These are phyloP conservation scores for Phytophthora crassamura DNA, from an alignment of 352 stramenopile genomes.

Conservation along the genomic window DNA sequence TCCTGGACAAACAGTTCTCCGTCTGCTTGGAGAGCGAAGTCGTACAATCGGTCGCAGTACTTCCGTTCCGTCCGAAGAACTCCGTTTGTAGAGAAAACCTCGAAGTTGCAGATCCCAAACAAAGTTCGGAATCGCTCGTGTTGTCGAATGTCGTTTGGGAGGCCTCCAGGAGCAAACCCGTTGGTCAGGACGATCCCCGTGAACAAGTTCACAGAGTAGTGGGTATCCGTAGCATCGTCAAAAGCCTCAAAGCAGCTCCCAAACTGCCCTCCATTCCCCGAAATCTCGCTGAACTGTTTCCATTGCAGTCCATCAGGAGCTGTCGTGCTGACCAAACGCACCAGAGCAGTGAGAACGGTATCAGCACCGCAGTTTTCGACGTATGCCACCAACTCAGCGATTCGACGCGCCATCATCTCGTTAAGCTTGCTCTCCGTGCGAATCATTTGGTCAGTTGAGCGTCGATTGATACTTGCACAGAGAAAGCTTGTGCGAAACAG, in stretches of 20 bases:
- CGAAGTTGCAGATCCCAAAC: constrained; percentile 61
- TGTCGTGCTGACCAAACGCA: constrained; percentile 35
- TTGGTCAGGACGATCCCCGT: constrained; percentile 50
- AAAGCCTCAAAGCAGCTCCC: constrained; percentile 43
- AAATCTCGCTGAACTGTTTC: constrained; percentile 18
- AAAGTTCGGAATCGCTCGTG: constrained; percentile 42
- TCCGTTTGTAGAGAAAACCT: constrained; percentile 42
- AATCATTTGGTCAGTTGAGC: constrained; percentile 27
- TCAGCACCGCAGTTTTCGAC: constrained; percentile 6
- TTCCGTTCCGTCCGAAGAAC: constrained; percentile 40
- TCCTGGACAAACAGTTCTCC: constrained; percentile 48
- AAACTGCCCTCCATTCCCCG: neutral
- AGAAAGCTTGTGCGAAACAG: constrained; percentile 48
- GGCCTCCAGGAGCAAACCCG: constrained; percentile 41
- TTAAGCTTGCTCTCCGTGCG: constrained; percentile 31
- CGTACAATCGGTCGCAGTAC: constrained; percentile 40
- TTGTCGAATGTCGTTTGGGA: constrained; percentile 45
- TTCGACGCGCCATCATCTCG: constrained; percentile 45
- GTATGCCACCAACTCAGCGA: constrained; percentile 23
- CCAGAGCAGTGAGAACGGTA: constrained; percentile 23
- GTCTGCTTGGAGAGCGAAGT: constrained; percentile 37
- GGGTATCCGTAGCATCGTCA: constrained; percentile 16
- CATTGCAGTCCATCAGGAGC: constrained; percentile 32
- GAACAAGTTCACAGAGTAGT: constrained; percentile 64
- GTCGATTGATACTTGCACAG: constrained; percentile 31